These are phyloP conservation scores for Murraya paniculata DNA, from an alignment of 345 rosid species.

Conservation along the genomic window DNA sequence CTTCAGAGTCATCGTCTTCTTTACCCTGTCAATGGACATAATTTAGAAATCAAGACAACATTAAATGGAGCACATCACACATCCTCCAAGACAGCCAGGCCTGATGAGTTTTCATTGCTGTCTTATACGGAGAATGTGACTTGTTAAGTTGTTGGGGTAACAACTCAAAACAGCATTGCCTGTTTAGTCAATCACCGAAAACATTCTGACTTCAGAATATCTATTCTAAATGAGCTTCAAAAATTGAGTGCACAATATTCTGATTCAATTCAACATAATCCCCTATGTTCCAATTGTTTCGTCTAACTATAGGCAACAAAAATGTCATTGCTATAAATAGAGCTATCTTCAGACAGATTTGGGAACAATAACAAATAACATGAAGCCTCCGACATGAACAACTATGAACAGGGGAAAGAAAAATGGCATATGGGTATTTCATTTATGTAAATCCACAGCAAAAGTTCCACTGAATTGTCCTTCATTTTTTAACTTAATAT, in stretches of 20 bases:
- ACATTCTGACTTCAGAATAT: neutral
- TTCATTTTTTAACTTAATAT: neutral
- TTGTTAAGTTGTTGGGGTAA: neutral
- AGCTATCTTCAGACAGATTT: neutral
- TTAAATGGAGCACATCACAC: neutral
- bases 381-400: neutral
- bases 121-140: neutral
- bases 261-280: neutral
- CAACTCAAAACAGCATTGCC: neutral
- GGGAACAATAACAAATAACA: neutral
- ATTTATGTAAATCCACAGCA: neutral
- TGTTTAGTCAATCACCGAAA: neutral
- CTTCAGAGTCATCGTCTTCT: constrained; percentile 49
- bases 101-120: neutral
- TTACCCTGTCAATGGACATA: constrained; percentile 40
- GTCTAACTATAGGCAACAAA: neutral
- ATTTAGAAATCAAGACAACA: constrained; percentile 2
- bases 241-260: neutral
- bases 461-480: neutral
- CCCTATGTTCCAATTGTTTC: neutral
- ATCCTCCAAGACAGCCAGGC: neutral
- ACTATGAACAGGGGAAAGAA: neutral
- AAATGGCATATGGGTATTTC: neutral
- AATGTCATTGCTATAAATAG: neutral
- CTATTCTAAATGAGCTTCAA: neutral